phyloP scores from a whole-genome alignment of 495 filamentous ascomycete genomes.

The Penicillium dipodomyicola region DNA sequence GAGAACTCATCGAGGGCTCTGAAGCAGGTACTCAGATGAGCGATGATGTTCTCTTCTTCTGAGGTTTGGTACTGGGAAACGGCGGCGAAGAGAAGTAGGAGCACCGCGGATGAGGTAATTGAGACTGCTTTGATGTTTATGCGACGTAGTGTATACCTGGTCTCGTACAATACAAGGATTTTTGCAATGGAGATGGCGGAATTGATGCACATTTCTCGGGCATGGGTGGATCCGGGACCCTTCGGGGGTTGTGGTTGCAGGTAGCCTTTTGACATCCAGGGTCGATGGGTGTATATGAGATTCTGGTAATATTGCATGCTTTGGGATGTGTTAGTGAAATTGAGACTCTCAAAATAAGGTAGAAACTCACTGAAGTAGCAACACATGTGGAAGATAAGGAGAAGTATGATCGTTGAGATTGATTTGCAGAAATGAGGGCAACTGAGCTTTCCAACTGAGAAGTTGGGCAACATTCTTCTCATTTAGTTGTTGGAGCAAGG shows the following conservation, averaged over 20 bases:
- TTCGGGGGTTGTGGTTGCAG: slow-evolving; percentile 24
- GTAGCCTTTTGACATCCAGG: slow-evolving; percentile 27
- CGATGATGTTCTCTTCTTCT: slow-evolving; percentile 3
- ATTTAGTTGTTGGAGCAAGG: slow-evolving; percentile 18
- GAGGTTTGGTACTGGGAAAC: slow-evolving; percentile 3
- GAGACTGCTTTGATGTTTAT: slow-evolving; percentile 26
- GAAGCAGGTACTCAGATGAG: slow-evolving; percentile 18
- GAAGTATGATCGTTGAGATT: slow-evolving; percentile 15
- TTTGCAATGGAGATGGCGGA: slow-evolving; percentile 26
- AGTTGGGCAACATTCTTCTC: slow-evolving; percentile 22
- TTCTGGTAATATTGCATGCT: slow-evolving; percentile 33
- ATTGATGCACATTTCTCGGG: slow-evolving; percentile 29
- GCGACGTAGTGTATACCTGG: slow-evolving; percentile 32
- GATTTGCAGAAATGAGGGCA: slow-evolving; percentile 25
- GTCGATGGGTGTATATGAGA: slow-evolving; percentile 28
- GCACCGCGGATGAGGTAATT: slow-evolving; percentile 28
- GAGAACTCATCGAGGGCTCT: slow-evolving; percentile 25
- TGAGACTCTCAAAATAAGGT: not conserved
- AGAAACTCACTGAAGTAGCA: slow-evolving; percentile 31
- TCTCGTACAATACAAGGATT: slow-evolving; percentile 39
- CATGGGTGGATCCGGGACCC: slow-evolving; percentile 23
- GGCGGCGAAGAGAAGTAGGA: slow-evolving; percentile 14
- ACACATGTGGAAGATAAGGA: slow-evolving; percentile 30
- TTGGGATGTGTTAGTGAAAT: slow-evolving; percentile 4
- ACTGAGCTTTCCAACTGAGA: slow-evolving; percentile 26